These are phyloP conservation scores for Penicillium odoratum DNA, from an alignment of 495 filamentous ascomycete species.

Conservation along the genomic window DNA sequence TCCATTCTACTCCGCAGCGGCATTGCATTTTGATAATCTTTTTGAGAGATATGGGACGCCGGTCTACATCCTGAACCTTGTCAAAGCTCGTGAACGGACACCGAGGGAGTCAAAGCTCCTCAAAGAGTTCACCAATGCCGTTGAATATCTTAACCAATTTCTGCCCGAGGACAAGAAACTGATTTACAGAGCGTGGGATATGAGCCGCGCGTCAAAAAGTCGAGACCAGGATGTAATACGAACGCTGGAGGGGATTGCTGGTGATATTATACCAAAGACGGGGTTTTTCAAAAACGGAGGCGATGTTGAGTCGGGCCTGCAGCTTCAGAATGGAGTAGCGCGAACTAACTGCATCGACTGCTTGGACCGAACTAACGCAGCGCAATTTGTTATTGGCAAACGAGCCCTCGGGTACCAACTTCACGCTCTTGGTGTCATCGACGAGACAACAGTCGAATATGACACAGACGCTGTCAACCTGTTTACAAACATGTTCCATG, in stretches of 20 bases:
- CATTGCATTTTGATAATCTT: constrained; percentile 93
- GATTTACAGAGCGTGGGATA: constrained; percentile 93
- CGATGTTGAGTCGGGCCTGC: constrained; percentile 58
- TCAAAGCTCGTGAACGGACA: constrained; percentile 88
- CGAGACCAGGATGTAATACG: constrained; percentile 96
- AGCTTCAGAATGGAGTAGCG: constrained; percentile 88
- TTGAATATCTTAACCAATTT: constrained; percentile 93
- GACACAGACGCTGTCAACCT: constrained; percentile 94
- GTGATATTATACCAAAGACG: constrained; percentile 78
- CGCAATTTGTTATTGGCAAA: constrained; percentile 98
- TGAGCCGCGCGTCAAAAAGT: constrained; percentile 93
- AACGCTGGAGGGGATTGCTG: constrained; percentile 83
- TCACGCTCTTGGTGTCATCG: constrained; percentile 86
- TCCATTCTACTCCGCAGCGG: constrained; percentile 95
- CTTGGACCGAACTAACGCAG: constrained; percentile 92
- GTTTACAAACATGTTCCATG: constrained; percentile 94
- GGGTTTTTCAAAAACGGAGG: constrained; percentile 95
- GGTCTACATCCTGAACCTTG: constrained; percentile 87
- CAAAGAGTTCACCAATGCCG: constrained; percentile 81
- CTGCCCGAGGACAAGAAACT: constrained; percentile 82
- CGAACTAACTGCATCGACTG: constrained; percentile 98
- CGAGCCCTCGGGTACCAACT: constrained; percentile 88
- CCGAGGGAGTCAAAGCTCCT: constrained; percentile 90
- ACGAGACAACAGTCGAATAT: constrained; percentile 77
- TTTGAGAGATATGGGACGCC: constrained; percentile 93